phyloP scores from a whole-genome alignment of 2,329 filamentous ascomycete species.

The Bipolaris sorokiniana region DNA sequence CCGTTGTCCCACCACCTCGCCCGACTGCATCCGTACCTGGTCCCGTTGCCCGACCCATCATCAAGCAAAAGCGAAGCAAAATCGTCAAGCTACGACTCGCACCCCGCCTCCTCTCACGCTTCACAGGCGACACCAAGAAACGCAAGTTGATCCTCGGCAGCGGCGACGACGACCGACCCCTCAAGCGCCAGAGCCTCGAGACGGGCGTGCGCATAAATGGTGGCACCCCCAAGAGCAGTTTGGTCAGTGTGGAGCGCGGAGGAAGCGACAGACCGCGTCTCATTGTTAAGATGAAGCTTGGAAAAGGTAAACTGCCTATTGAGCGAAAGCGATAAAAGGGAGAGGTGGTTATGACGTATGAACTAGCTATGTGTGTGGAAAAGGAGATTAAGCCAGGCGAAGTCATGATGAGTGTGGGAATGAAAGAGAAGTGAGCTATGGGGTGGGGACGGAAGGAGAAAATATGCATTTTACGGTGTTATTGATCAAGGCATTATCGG shows the following conservation, averaged over 20 bases:
- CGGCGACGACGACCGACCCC: slow-evolving; percentile 28
- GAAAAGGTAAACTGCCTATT: slow-evolving; percentile 18
- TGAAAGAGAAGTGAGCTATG: too few relatives aligned
- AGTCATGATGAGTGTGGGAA: too few relatives aligned
- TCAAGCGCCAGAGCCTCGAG: slow-evolving; percentile 39
- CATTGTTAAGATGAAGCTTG: slow-evolving; percentile 31
- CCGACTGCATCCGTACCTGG: slow-evolving; percentile 9
- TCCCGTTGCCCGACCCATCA: slow-evolving; percentile 10
- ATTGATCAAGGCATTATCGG: background rate
- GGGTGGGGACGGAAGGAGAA: background rate
- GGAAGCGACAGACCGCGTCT: slow-evolving; percentile 24
- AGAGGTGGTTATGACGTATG: background rate
- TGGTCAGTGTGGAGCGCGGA: slow-evolving; percentile 28
- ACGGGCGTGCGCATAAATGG: slow-evolving; percentile 22
- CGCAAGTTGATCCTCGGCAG: slow-evolving; percentile 26
- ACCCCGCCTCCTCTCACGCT: slow-evolving; percentile 20
- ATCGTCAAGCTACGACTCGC: slow-evolving; percentile 34
- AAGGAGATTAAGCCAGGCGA: background rate
- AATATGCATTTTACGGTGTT: background rate
- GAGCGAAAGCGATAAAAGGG: background rate
- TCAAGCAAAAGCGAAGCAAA: slow-evolving; percentile 34
- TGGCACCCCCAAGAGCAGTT: slow-evolving; percentile 15
- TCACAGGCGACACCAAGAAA: slow-evolving; percentile 27
- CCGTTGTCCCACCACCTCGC: slow-evolving; percentile 8
- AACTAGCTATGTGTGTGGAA: background rate